A percentile compares a stretch with the other conserved stretches of the same genome.
These are phyloP conservation scores for Candida pseudoviswanathii DNA, from an alignment of 1,139 yeast genomes.

Conservation along the genomic window DNA sequence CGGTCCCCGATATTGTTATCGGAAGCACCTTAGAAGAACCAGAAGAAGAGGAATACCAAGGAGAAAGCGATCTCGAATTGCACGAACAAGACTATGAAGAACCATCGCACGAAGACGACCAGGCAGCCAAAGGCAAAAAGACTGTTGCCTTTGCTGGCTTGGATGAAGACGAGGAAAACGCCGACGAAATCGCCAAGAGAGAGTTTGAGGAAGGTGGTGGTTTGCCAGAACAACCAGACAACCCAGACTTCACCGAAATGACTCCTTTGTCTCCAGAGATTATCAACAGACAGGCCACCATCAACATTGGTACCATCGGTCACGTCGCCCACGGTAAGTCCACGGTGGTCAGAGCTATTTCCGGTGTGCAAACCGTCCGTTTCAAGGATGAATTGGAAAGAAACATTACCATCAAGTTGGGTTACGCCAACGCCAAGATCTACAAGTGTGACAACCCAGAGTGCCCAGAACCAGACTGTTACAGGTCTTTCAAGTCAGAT, in stretches of 20 bases:
- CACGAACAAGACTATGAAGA: conserved; percentile 41
- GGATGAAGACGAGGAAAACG: conserved; percentile 65
- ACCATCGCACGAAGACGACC: conserved; percentile 16
- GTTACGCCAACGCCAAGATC: conserved; percentile 98
- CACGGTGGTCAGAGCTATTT: conserved; percentile 97
- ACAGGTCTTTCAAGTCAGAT: conserved; percentile 90
- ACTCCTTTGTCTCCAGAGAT: conserved; percentile 93
- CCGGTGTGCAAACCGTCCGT: conserved; percentile 98
- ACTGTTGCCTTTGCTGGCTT: conserved; percentile 82
- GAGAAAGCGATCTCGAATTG: conserved; percentile 53
- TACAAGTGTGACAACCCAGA: conserved; percentile 86
- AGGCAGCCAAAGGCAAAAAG: conserved; percentile 58
- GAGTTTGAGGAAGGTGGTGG: conserved; percentile 99
- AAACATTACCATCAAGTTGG: conserved; percentile 96
- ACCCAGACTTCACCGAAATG: conserved; percentile 76
- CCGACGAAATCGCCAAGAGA: conserved; percentile 63
- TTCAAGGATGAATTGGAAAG: conserved; percentile 98
- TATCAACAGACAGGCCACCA: conserved; percentile 98
- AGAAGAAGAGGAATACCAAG: conserved; percentile 38
- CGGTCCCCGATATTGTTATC: conserved; percentile 81
- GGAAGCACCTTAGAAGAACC: conserved; percentile 62
- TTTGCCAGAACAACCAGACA: conserved; percentile 90
- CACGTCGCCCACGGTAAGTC: conserved; percentile 97
- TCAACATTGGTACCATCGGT: conserved; percentile 98
- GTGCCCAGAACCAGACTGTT: conserved; percentile 95